Evolutionary conservation across 768 basidiomycete species (phyloP).

Genomic region (Psilocybe cyanescens): DNA sequence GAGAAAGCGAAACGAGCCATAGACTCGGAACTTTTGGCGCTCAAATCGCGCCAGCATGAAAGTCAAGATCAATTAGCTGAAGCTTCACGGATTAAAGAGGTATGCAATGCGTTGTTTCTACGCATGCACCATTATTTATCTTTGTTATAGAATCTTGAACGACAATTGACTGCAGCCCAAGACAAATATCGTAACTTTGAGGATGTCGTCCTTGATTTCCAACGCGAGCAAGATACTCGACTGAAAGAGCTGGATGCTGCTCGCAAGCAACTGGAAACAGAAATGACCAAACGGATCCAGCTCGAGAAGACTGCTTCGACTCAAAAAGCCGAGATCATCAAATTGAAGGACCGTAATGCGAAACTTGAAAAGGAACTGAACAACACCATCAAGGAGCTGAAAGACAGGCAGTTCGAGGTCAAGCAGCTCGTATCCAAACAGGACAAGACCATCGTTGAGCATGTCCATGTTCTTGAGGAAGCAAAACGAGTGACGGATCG

Average conservation of each 20-base stretch:
- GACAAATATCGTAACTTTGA: conserved; percentile 85
- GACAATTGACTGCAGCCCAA: conserved; percentile 73
- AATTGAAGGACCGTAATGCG: conserved; percentile 67
- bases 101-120: conserved; percentile 33
- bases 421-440: conserved; percentile 85
- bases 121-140: not conserved
- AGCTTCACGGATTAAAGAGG: conserved; percentile 73
- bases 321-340: conserved; percentile 72
- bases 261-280: conserved; percentile 75
- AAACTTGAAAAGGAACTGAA: conserved; percentile 83
- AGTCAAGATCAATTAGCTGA: conserved; percentile 67
- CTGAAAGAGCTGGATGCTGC: conserved; percentile 72
- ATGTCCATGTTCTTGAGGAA: conserved; percentile 94
- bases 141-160: conserved; percentile 65
- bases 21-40: conserved; percentile 73
- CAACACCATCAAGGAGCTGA: conserved; percentile 79
- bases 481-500: conserved; percentile 94
- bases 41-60: conserved; percentile 73
- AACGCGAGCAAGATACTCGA: conserved; percentile 79
- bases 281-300: conserved; percentile 72
- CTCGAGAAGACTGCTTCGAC: conserved; percentile 66
- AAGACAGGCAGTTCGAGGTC: conserved; percentile 83
- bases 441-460: conserved; percentile 98
- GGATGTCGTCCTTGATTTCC: conserved; percentile 82
- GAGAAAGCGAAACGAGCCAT: conserved; percentile 70